These are phyloP conservation scores for Penstemon davidsonii DNA, from an alignment of 257 asterid species.

Conservation along the genomic window DNA sequence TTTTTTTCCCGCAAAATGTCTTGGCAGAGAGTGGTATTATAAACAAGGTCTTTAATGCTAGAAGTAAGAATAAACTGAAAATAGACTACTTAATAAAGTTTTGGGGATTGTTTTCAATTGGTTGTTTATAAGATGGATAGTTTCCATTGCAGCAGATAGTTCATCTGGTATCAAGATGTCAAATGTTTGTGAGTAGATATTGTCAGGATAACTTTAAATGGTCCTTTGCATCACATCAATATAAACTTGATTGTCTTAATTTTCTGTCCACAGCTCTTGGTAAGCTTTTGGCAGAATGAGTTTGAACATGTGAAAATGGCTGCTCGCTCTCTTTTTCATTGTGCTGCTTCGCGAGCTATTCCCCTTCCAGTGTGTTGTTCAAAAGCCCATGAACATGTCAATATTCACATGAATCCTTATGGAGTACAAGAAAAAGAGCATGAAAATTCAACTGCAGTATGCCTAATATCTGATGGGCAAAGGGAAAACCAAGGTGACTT, in stretches of 20 bases:
- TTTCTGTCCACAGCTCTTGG: conserved; percentile 66
- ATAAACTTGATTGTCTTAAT: conserved; percentile 22
- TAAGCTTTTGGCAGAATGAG: conserved; percentile 97
- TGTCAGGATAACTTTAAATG: conserved; percentile 18
- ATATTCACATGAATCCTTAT: conserved; percentile 30
- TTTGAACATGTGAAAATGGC: conserved; percentile 94
- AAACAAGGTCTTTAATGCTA: background rate
- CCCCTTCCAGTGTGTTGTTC: conserved; percentile 62
- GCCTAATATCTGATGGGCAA: conserved; percentile 34
- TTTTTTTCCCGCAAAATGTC: background rate
- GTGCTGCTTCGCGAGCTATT: conserved; percentile 95
- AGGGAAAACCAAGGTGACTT: conserved; percentile 37
- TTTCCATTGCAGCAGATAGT: conserved; percentile 15
- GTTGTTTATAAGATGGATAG: conserved; percentile 3
- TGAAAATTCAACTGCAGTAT: conserved; percentile 29
- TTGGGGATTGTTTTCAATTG: conserved; percentile 1
- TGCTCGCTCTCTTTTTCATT: conserved; percentile 94
- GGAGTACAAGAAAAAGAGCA: conserved; percentile 42
- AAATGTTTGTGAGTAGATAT: conserved; percentile 18
- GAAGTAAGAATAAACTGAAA: background rate
- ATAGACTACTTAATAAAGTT: background rate
- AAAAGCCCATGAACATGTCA: conserved; percentile 38
- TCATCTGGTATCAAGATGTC: conserved; percentile 4
- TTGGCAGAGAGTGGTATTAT: too few species aligned
- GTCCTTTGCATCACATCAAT: conserved; percentile 22